A percentile compares a stretch with the other conserved stretches of the same genome.
Conservation (phyloP, 2,329 filamentous ascomycete genomes). For the Moelleriella libera region DNA sequence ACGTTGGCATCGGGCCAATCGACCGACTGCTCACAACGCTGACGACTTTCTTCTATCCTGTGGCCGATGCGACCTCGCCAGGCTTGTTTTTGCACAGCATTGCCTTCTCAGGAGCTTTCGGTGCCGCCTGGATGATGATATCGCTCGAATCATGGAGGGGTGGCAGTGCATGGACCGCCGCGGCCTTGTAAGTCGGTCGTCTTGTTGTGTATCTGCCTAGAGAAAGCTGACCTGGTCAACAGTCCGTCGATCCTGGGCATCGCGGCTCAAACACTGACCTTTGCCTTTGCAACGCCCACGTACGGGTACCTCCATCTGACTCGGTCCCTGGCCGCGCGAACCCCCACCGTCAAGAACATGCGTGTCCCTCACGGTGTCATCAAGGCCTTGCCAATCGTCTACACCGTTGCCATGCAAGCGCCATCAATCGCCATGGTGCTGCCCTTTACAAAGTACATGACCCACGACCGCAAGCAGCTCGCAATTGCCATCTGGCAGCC, state of each 20-base stretch:
- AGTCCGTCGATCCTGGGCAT: conserved; percentile 7
- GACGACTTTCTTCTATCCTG: conserved; percentile 9
- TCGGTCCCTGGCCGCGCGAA: conserved; percentile 3
- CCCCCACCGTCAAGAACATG: conserved; percentile 7
- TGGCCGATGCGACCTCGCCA: conserved; percentile 4
- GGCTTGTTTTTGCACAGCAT: conserved; percentile 7
- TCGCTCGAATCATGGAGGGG: conserved; percentile 9
- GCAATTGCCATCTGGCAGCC: conserved; percentile 9
- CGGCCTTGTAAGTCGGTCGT: conserved; percentile 7
- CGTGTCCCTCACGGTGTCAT: conserved; percentile 6
- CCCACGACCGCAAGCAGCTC: conserved; percentile 8
- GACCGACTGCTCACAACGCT: conserved; percentile 6
- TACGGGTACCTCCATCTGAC: conserved; percentile 7
- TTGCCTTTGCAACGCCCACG: conserved; percentile 8
- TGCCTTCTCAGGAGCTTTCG: conserved; percentile 8
- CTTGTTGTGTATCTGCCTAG: neutral
- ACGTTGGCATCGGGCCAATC: conserved; percentile 4
- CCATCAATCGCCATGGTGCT: conserved; percentile 6
- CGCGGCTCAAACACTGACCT: conserved; percentile 7
- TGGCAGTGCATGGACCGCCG: conserved; percentile 5
- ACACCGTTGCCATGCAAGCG: conserved; percentile 5
- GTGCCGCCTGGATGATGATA: conserved; percentile 6
- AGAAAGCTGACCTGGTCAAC: neutral
- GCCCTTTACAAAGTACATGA: conserved; percentile 4
- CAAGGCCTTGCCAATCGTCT: conserved; percentile 5